A percentile compares a stretch with the other conserved stretches of the same genome.
These are phyloP conservation scores for Phytopythium mirpurense DNA, from an alignment of 352 stramenopile genomes.

Conservation along the genomic window DNA sequence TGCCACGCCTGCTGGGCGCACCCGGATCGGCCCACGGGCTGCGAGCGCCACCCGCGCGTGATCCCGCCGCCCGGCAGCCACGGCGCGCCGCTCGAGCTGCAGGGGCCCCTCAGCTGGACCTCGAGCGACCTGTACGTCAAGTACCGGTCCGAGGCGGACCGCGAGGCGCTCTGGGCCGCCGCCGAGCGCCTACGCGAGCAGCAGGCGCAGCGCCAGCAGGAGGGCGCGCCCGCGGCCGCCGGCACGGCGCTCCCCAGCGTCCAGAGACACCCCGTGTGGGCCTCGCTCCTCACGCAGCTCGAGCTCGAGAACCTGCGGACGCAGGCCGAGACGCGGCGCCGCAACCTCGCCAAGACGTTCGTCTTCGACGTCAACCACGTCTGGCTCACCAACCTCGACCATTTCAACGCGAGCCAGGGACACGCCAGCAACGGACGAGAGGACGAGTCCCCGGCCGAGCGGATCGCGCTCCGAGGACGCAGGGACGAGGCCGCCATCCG, in stretches of 20 bases:
- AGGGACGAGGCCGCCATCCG: slow-evolving; percentile 55
- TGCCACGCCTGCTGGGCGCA: slow-evolving; percentile 75
- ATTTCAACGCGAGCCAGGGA: slow-evolving; percentile 49
- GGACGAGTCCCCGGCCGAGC: slow-evolving; percentile 8
- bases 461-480: slow-evolving; percentile 32
- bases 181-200: slow-evolving; percentile 30
- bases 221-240: too few species aligned
- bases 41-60: slow-evolving; percentile 50
- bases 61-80: slow-evolving; percentile 17
- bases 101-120: slow-evolving; percentile 78
- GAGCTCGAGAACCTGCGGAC: slow-evolving; percentile 69
- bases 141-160: slow-evolving; percentile 68
- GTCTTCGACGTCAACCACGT: slow-evolving; percentile 88
- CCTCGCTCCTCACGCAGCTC: slow-evolving; percentile 49
- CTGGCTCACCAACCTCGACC: slow-evolving; percentile 89
- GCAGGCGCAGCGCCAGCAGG: slow-evolving; percentile 22
- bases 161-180: slow-evolving; percentile 52
- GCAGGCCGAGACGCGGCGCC: slow-evolving; percentile 49
- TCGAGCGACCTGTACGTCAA: slow-evolving; percentile 77
- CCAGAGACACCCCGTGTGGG: slow-evolving; percentile 61
- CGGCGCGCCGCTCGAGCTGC: slow-evolving; percentile 39
- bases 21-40: slow-evolving; percentile 52
- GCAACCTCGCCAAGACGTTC: slow-evolving; percentile 78
- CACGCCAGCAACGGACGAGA: background rate
- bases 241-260: slow-evolving; percentile 49